Evolutionary conservation across 1,284 basidiomycete genomes (phyloP).

Genomic region (Coniferiporia sulphurascens): DNA sequence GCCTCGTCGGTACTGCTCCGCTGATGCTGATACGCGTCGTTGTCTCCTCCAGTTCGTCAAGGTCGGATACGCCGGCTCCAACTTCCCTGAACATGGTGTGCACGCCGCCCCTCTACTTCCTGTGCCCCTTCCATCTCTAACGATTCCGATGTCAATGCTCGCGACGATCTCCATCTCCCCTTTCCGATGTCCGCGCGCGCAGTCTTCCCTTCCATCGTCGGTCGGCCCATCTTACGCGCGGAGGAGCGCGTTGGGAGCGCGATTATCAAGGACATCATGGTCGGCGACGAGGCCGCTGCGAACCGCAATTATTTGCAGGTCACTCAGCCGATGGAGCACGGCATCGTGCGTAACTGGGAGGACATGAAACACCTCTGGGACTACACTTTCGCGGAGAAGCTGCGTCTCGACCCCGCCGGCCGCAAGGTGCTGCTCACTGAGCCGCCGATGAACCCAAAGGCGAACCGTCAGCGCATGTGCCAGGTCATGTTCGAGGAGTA

Average conservation of each 20-base stretch:
- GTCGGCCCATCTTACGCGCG: conserved; percentile 93
- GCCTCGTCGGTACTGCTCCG: not conserved
- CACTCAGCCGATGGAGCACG: conserved; percentile 98
- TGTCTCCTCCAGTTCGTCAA: conserved; percentile 78
- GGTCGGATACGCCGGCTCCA: conserved; percentile 96
- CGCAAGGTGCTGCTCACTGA: conserved; percentile 94
- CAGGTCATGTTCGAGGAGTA: conserved; percentile 99
- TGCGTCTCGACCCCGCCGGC: conserved; percentile 83
- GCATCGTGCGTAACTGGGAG: conserved; percentile 98
- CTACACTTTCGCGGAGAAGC: conserved; percentile 97
- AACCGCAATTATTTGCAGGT: conserved; percentile 95
- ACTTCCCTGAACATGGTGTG: conserved; percentile 96
- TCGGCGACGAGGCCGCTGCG: conserved; percentile 93
- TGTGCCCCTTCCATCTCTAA: not conserved
- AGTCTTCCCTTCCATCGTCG: conserved; percentile 97
- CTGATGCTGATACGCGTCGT: not conserved
- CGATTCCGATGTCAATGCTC: not conserved
- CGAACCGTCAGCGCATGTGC: conserved; percentile 90
- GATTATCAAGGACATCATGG: conserved; percentile 94
- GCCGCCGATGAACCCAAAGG: conserved; percentile 99
- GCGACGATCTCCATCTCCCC: not conserved
- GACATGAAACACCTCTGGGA: conserved; percentile 99
- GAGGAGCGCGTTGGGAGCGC: conserved; percentile 88
- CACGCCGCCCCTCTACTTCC: not conserved
- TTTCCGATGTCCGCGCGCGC: conserved; percentile 2